A percentile compares a stretch with the other conserved stretches of the same genome.
These are phyloP conservation scores for Eucalyptus decipiens DNA, from an alignment of 345 rosid species.

Conservation along the genomic window DNA sequence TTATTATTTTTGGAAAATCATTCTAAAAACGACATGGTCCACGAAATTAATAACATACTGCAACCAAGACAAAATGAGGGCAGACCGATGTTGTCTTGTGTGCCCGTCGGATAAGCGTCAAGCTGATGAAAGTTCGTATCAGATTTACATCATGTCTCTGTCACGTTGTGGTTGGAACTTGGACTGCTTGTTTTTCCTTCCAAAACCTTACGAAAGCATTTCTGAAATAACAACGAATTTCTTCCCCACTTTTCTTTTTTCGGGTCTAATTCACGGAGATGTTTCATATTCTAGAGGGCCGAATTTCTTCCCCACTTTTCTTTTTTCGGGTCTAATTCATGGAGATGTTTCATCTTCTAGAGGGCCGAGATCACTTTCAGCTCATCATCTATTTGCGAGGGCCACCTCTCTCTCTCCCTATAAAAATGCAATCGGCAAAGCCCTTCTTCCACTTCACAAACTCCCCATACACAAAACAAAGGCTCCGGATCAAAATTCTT, in stretches of 20 bases:
- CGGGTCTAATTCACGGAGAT: neutral
- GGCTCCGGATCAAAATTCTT: too few species aligned
- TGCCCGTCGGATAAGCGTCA: neutral
- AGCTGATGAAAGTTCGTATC: neutral
- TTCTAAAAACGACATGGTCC: neutral
- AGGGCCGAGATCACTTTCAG: neutral
- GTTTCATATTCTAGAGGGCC: too few species aligned
- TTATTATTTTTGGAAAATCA: neutral
- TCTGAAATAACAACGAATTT: too few species aligned
- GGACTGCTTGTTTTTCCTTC: neutral
- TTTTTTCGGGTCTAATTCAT: too few species aligned
- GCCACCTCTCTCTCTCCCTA: too few species aligned
- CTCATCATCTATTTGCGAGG: neutral
- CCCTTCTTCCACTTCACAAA: too few species aligned
- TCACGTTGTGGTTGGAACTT: neutral
- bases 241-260: neutral
- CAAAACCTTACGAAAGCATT: neutral
- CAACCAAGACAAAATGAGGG: neutral
- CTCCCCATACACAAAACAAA: too few species aligned
- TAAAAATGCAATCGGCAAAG: too few species aligned
- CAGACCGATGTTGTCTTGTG: neutral
- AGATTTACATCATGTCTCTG: neutral
- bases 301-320: too few species aligned
- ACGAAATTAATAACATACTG: neutral
- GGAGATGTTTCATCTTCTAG: neutral